Percentiles rank a stretch among this genome's conserved stretches.
phyloP scores from a whole-genome alignment of 1,139 yeast genomes.

The Pneumocystis wakefieldiae region DNA sequence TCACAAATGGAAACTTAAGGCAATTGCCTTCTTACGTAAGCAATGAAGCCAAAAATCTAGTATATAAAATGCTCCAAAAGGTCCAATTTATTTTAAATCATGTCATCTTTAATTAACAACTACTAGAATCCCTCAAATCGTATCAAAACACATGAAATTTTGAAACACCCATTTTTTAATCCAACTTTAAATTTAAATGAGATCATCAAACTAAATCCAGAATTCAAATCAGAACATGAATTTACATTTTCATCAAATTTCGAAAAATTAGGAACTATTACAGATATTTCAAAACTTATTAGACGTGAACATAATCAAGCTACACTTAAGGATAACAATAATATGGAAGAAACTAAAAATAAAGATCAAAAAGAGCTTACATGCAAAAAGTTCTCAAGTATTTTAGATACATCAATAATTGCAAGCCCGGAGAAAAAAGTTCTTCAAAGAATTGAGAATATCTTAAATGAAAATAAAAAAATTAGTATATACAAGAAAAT shows the following conservation, averaged over 20 bases:
- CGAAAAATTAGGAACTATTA: neutral
- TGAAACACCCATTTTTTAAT: conserved; percentile 10
- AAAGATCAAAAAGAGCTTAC: neutral
- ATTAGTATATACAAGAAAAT: neutral
- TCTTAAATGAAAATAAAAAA: neutral
- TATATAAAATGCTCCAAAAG: conserved; percentile 7
- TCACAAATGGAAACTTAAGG: conserved; percentile 7
- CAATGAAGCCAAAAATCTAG: conserved; percentile 7
- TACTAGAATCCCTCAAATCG: conserved; percentile 5
- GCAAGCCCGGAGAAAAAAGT: neutral
- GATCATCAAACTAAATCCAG: neutral
- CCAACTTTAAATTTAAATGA: neutral
- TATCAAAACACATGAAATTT: conserved; percentile 7
- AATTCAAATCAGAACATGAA: neutral
- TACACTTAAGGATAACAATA: neutral
- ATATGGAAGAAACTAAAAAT: neutral
- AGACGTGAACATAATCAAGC: neutral
- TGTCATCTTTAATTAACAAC: neutral
- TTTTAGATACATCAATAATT: neutral
- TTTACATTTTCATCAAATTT: neutral
- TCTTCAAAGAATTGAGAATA: neutral
- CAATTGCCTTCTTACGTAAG: conserved; percentile 7
- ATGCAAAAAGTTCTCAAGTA: neutral
- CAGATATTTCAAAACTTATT: neutral
- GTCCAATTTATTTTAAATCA: neutral